Conservation (phyloP, 2,329 filamentous ascomycete genomes). For the Apiospora pterosperma region DNA sequence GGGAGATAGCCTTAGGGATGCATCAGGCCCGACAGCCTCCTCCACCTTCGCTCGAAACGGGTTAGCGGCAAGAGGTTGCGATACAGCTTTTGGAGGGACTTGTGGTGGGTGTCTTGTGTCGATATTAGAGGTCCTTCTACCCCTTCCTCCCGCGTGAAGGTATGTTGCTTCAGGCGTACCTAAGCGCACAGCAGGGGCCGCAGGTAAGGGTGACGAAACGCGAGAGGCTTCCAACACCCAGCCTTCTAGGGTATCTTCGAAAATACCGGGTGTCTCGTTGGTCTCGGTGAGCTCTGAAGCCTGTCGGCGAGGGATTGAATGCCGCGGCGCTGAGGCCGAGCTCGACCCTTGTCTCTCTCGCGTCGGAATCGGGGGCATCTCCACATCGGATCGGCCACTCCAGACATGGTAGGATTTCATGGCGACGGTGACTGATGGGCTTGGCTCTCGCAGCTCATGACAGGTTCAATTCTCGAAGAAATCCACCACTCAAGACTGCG, state of each 20-base stretch:
- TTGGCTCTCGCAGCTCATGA: background rate
- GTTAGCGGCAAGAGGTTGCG: background rate
- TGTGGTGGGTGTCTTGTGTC: background rate
- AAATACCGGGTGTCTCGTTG: background rate
- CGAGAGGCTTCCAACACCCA: background rate
- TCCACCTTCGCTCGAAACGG: background rate
- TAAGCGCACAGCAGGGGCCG: background rate
- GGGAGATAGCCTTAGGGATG: no score
- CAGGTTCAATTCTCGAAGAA: background rate
- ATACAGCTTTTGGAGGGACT: background rate
- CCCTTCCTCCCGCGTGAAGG: background rate
- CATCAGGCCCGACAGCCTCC: background rate
- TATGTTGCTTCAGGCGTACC: background rate
- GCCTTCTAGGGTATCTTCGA: slow-evolving; percentile 1
- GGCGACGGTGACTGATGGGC: background rate
- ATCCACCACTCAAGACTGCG: background rate
- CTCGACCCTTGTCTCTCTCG: background rate
- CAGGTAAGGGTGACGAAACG: background rate
- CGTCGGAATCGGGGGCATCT: background rate
- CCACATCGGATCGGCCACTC: background rate
- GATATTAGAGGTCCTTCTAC: background rate
- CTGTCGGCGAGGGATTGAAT: background rate
- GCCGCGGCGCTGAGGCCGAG: background rate
- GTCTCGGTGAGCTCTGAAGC: slow-evolving; percentile 4
- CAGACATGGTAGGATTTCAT: background rate